phyloP scores from a whole-genome alignment of 306 rosid species.

The Chamaecrista fasciculata region DNA sequence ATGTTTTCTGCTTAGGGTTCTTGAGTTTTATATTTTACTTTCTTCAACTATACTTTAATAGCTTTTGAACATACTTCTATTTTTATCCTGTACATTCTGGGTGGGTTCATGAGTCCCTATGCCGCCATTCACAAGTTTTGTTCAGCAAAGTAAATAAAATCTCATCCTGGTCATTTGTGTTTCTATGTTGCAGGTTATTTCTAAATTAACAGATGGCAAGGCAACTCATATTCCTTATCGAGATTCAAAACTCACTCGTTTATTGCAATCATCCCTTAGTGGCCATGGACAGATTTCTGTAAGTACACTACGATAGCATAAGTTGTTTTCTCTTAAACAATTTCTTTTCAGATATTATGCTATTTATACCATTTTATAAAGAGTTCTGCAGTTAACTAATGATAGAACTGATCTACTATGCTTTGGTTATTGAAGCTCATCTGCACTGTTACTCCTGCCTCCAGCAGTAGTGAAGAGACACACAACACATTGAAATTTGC shows the following conservation, averaged over 20 bases:
- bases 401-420: slow-evolving; percentile 18
- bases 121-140: slow-evolving; percentile 1
- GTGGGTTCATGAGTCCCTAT: not conserved
- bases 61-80: not conserved
- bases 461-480: slow-evolving; percentile 91
- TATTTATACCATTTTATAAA: not conserved
- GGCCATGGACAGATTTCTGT: slow-evolving; percentile 94
- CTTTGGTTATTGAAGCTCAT: slow-evolving; percentile 58
- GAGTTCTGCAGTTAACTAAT: not conserved
- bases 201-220: slow-evolving; percentile 81
- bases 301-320: slow-evolving; percentile 23
- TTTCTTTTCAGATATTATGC: slow-evolving; percentile 7
- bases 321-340: not conserved
- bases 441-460: slow-evolving; percentile 90
- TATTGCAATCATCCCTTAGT: slow-evolving; percentile 84
- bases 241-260: slow-evolving; percentile 87
- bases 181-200: slow-evolving; percentile 59
- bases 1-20: not conserved
- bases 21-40: slow-evolving; percentile 8
- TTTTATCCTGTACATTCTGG: not conserved
- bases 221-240: slow-evolving; percentile 88
- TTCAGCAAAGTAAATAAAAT: not conserved
- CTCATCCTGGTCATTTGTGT: not conserved
- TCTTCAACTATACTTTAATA: slow-evolving; percentile 21
- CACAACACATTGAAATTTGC: slow-evolving; percentile 89